Conservation (phyloP, 495 filamentous ascomycete genomes). For the Penicillium coffeae region DNA sequence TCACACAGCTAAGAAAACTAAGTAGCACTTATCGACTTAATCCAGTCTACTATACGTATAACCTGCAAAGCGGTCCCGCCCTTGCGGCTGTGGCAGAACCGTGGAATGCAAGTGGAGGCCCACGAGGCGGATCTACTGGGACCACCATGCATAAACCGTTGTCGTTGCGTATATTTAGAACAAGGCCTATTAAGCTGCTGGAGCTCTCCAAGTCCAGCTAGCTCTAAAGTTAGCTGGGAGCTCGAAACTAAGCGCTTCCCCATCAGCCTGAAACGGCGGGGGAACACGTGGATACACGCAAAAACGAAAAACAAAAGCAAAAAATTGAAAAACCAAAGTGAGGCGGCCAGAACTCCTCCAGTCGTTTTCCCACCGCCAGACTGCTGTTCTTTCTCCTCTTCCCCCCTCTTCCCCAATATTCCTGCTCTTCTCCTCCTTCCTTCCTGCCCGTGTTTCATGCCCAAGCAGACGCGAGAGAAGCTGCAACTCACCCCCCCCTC, state of each 20-base stretch:
- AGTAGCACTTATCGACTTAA: too few species aligned
- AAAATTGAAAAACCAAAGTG: slow-evolving; percentile 29
- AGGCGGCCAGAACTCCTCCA: slow-evolving; percentile 27
- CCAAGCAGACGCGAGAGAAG: slow-evolving; percentile 4
- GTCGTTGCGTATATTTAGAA: neutral
- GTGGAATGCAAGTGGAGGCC: slow-evolving; percentile 30
- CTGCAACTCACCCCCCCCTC: neutral
- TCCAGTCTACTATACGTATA: too few species aligned
- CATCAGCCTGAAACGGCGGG: slow-evolving; percentile 11
- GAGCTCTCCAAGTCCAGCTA: neutral
- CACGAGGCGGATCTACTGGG: slow-evolving; percentile 15
- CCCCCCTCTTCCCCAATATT: slow-evolving; percentile 4
- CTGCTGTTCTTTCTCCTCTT: slow-evolving; percentile 13
- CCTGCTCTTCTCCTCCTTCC: slow-evolving; percentile 34
- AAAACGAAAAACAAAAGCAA: slow-evolving; percentile 21
- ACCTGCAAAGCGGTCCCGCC: too few species aligned
- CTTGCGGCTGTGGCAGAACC: slow-evolving; percentile 21
- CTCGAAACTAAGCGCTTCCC: neutral
- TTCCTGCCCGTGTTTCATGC: slow-evolving; percentile 12
- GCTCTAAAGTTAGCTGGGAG: neutral
- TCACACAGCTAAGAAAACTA: too few species aligned
- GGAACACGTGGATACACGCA: slow-evolving; percentile 38
- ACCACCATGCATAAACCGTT: neutral
- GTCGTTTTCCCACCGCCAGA: slow-evolving; percentile 25
- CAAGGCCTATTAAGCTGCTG: neutral